These are phyloP conservation scores for Ustilago sp. DNA, from an alignment of 1,284 basidiomycete genomes.

Conservation along the genomic window DNA sequence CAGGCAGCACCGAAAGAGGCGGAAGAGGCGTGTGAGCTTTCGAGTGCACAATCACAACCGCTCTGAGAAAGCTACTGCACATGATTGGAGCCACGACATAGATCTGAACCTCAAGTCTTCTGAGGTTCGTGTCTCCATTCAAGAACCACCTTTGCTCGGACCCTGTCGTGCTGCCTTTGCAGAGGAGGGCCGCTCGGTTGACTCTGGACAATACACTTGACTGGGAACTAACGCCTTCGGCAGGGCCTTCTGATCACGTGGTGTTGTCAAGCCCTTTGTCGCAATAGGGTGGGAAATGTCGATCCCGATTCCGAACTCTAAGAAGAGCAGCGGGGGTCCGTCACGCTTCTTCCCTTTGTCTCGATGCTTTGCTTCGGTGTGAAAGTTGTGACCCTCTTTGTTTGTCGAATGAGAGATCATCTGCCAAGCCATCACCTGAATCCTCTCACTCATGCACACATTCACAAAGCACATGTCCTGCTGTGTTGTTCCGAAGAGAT, in stretches of 20 bases:
- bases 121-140: neutral
- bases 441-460: neutral
- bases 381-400: neutral
- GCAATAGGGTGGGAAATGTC: neutral
- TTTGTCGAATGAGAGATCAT: neutral
- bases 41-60: neutral
- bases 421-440: neutral
- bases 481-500: neutral
- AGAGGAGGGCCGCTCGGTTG: neutral
- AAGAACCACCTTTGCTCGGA: neutral
- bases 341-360: neutral
- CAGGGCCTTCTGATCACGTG: neutral
- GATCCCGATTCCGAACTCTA: neutral
- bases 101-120: neutral
- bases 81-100: neutral
- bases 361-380: neutral
- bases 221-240: neutral
- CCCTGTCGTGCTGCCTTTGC: neutral
- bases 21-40: neutral
- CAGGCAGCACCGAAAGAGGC: neutral
- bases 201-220: neutral
- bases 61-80: neutral
- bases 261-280: neutral
- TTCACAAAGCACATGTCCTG: neutral
- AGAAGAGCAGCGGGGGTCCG: neutral